Percentiles rank a stretch among this genome's conserved stretches.
These are phyloP conservation scores for Cyberlindnera saturnus DNA, from an alignment of 805 yeast species.

Conservation along the genomic window DNA sequence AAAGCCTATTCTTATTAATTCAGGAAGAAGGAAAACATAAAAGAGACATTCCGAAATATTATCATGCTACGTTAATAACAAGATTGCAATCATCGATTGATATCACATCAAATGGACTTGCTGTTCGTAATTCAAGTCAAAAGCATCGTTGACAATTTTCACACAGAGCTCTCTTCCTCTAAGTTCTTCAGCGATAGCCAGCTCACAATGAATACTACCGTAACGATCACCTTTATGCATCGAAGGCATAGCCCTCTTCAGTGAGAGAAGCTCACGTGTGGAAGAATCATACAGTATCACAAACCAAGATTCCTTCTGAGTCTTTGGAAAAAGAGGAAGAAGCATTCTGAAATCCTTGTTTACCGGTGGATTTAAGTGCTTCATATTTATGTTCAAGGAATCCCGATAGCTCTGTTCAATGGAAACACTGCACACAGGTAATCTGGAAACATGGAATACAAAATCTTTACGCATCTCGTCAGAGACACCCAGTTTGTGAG, in stretches of 20 bases:
- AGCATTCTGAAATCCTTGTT: constrained; percentile 61
- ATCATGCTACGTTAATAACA: too few relatives aligned
- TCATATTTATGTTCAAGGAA: constrained; percentile 37
- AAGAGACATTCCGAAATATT: too few relatives aligned
- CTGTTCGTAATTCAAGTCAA: constrained; percentile 43
- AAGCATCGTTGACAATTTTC: constrained; percentile 58
- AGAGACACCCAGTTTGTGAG: constrained; percentile 32
- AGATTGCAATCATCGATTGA: neutral
- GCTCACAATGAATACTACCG: constrained; percentile 31
- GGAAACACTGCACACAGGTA: constrained; percentile 54
- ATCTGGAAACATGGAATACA: constrained; percentile 40
- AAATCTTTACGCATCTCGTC: constrained; percentile 43
- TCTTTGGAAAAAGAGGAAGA: constrained; percentile 80
- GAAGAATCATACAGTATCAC: constrained; percentile 49
- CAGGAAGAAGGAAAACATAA: too few relatives aligned
- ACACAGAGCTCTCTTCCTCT: constrained; percentile 41
- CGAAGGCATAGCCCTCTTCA: constrained; percentile 73
- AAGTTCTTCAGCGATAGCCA: constrained; percentile 45
- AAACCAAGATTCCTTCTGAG: constrained; percentile 94
- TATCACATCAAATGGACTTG: constrained; percentile 8
- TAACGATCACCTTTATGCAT: constrained; percentile 21
- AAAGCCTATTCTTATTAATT: too few relatives aligned
- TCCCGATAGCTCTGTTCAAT: constrained; percentile 33
- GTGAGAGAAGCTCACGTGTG: constrained; percentile 48
- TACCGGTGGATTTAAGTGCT: constrained; percentile 42